These are phyloP conservation scores for Phytophthora citricola DNA, from an alignment of 352 stramenopile species.

Conservation along the genomic window DNA sequence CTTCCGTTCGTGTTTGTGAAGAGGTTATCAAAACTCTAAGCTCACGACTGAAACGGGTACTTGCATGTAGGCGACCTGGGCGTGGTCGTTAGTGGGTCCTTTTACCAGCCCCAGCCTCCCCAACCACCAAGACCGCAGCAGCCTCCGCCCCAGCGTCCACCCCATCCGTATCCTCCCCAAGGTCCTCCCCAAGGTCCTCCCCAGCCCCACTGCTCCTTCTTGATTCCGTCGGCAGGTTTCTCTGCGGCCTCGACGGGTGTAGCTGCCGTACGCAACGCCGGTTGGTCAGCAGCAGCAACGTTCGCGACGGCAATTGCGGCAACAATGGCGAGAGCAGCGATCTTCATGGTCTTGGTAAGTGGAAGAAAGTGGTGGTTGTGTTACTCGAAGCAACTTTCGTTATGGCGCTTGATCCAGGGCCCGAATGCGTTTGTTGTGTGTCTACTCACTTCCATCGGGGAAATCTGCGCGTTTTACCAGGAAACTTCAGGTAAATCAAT, in stretches of 20 bases:
- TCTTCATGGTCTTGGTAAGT: not conserved
- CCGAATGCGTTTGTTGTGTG: no score
- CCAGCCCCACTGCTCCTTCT: not conserved
- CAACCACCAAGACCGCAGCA: slow-evolving; percentile 5
- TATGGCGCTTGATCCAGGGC: not conserved
- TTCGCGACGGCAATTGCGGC: not conserved
- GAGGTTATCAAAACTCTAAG: no score
- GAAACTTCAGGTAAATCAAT: no score
- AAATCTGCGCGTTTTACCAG: no score
- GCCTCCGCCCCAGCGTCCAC: not conserved
- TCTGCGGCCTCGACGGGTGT: not conserved
- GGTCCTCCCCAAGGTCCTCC: not conserved
- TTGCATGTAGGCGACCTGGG: no score
- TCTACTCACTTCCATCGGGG: no score
- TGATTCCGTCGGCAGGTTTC: not conserved
- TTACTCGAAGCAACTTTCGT: not conserved
- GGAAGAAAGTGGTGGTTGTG: not conserved
- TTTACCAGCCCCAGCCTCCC: slow-evolving; percentile 3
- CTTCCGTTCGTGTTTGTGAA: no score
- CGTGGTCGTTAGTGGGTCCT: no score
- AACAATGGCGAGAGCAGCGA: not conserved
- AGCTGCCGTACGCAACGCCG: not conserved
- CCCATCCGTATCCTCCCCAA: not conserved
- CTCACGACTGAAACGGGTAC: no score
- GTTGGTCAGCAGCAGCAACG: not conserved